Percentiles rank a stretch among this genome's conserved stretches.
Conservation (phyloP, 139 green algal species). For the Chlamydomonas eustigma region DNA sequence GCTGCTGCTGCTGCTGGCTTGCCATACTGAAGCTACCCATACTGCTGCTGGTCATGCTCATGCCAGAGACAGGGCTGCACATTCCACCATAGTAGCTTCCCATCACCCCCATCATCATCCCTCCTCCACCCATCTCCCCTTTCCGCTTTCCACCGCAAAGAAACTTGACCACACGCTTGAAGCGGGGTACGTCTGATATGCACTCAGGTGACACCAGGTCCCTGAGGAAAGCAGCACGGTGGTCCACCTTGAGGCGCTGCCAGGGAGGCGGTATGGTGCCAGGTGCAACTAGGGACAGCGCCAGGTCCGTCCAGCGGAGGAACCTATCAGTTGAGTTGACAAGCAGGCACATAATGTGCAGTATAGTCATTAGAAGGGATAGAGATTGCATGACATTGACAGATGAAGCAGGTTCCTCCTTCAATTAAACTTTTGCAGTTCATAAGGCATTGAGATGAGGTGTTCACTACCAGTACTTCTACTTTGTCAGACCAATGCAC, state of each 20-base stretch:
- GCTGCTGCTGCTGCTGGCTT: neutral
- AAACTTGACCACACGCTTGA: conserved; percentile 15
- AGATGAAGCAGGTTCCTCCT: too few relatives aligned
- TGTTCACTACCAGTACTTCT: too few relatives aligned
- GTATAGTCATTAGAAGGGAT: too few relatives aligned
- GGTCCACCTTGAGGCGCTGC: conserved; percentile 3
- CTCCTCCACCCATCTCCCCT: neutral
- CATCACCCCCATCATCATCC: neutral
- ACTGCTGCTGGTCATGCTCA: neutral
- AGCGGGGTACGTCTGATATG: conserved; percentile 3
- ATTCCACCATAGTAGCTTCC: neutral
- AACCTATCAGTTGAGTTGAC: too few relatives aligned
- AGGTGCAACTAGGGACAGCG: neutral
- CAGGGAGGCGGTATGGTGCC: neutral
- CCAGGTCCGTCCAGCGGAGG: neutral
- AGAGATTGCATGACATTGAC: too few relatives aligned
- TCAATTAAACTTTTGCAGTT: too few relatives aligned
- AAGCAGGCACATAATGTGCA: too few relatives aligned
- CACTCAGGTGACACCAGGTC: conserved; percentile 11
- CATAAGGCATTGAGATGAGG: too few relatives aligned
- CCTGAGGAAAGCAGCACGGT: neutral
- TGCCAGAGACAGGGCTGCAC: too few relatives aligned
- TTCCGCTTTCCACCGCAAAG: conserved; percentile 12
- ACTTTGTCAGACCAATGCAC: too few relatives aligned
- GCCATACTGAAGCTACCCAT: neutral